Evolutionary conservation across 129 eudicot species (phyloP), one percentile per base, ranked within the genome.

Genomic region (Mikania micrantha): DNA sequence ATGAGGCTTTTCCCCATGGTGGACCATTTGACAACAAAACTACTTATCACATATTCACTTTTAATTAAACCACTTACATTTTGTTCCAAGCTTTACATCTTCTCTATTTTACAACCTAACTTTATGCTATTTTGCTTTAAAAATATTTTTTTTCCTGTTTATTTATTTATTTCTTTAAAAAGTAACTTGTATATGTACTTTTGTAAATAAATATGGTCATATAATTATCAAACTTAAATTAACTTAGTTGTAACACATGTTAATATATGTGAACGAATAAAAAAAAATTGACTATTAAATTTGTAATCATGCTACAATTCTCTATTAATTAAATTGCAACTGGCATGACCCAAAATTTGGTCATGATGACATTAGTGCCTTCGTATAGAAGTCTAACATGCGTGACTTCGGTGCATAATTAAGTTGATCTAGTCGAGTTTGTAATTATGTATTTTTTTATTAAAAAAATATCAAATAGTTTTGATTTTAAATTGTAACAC

Each of bases 11-110:
- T 61, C 22, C 39, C 8, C 61, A 62, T 73, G 64, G 77, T 73
- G 70, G 77, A 50, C 70, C 77, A 73, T 73, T 53, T 73, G 29
- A 73, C 21, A 73, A 49, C 71, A 62, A 52, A 72, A 31, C 47
- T 47, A 21, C 19, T 73, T 25, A 74, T 64, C 72, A 74, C 65
- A 38, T 64, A 74, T 74, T 70, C 74, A 52, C 72, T 67, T 48
- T 67, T 21, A 67, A 35, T 21, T 20, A 57, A 17, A 67, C 28
- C 45, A n/a, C 34, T 52, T 67, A 49, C 20, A 31, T 17, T 67
- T 49, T 67, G 34, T 48, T 32, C 66, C 40, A 56, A 52, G 24
- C 65, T 64, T 64, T 64, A 64, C 31, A 74, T 74, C 41, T 5
- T 66, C 44, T 49, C 45, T 57, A 50, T 74, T 72, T 53, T 32